phyloP scores from a whole-genome alignment of 2,329 filamentous ascomycete species.

The Dryadomyces sulphureus region DNA sequence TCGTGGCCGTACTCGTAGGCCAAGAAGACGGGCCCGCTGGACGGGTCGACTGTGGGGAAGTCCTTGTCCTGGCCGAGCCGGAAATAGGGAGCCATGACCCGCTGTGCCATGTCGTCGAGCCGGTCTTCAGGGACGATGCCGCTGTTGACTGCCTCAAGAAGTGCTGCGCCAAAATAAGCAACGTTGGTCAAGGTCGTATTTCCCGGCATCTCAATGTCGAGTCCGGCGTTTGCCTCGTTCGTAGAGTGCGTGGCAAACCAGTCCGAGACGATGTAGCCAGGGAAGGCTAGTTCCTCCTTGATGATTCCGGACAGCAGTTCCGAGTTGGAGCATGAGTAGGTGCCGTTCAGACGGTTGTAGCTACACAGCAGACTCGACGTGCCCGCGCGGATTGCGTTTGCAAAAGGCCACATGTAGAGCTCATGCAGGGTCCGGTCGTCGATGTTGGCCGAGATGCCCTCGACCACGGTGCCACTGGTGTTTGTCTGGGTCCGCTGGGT shows the following conservation, averaged over 20 bases:
- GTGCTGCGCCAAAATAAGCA: too few species aligned
- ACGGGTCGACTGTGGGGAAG: constrained; percentile 24
- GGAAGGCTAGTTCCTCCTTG: constrained; percentile 61
- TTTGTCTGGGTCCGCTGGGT: too few species aligned
- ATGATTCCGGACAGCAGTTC: constrained; percentile 53
- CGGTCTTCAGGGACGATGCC: constrained; percentile 47
- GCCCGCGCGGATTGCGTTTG: constrained; percentile 59
- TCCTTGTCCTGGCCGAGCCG: constrained; percentile 14
- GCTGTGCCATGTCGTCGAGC: constrained; percentile 53
- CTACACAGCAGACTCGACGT: constrained; percentile 72
- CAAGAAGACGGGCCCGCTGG: too few species aligned
- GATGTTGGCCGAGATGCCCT: constrained; percentile 14
- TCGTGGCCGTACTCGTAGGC: too few species aligned
- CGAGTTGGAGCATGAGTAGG: constrained; percentile 51
- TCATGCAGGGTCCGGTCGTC: constrained; percentile 15
- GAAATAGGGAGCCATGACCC: constrained; percentile 32
- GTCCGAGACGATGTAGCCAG: constrained; percentile 56
- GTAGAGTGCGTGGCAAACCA: constrained; percentile 50
- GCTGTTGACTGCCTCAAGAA: too few species aligned
- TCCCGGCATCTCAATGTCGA: constrained; percentile 59
- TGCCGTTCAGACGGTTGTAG: constrained; percentile 60
- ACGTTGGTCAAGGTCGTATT: constrained; percentile 29
- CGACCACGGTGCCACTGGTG: too few species aligned
- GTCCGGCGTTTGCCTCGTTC: constrained; percentile 42
- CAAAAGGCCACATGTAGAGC: constrained; percentile 40